Percentiles rank a stretch among this genome's conserved stretches.
Conservation (phyloP, 2,329 filamentous ascomycete species). For the Pseudomassariella vexata region DNA sequence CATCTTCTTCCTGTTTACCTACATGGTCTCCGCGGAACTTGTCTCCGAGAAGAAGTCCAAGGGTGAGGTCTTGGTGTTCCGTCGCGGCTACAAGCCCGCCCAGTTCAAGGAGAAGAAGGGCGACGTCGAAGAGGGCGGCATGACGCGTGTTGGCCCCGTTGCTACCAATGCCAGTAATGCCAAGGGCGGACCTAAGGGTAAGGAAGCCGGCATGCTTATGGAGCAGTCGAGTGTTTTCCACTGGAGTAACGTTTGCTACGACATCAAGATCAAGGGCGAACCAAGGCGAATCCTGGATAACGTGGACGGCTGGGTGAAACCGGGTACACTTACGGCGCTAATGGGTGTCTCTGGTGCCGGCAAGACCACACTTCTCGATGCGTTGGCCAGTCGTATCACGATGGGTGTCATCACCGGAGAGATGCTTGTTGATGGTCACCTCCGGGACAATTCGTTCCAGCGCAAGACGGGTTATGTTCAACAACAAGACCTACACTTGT, state of each 20-base stretch:
- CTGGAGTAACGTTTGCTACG: constrained; percentile 74
- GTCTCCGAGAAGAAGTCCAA: constrained; percentile 63
- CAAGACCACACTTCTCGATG: constrained; percentile 83
- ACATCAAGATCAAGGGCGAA: constrained; percentile 69
- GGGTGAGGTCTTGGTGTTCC: constrained; percentile 69
- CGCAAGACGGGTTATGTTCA: constrained; percentile 87
- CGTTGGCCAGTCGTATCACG: constrained; percentile 73
- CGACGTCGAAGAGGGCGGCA: constrained; percentile 46
- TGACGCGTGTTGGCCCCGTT: constrained; percentile 36
- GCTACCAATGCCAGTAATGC: constrained; percentile 31
- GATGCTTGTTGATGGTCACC: constrained; percentile 59
- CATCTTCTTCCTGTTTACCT: constrained; percentile 49
- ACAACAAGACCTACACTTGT: constrained; percentile 82
- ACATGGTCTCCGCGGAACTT: constrained; percentile 57
- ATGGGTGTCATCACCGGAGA: constrained; percentile 82
- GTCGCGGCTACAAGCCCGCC: constrained; percentile 54
- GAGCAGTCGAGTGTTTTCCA: constrained; percentile 73
- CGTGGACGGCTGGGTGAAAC: constrained; percentile 87
- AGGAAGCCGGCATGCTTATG: constrained; percentile 33
- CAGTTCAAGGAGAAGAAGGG: constrained; percentile 52
- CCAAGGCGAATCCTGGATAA: constrained; percentile 70
- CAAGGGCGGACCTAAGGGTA: constrained; percentile 25
- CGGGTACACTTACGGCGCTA: constrained; percentile 77
- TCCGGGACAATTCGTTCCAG: constrained; percentile 74
- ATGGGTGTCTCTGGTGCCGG: constrained; percentile 88